phyloP scores from a whole-genome alignment of 1,284 basidiomycete species.

The Puccinia coronata region DNA sequence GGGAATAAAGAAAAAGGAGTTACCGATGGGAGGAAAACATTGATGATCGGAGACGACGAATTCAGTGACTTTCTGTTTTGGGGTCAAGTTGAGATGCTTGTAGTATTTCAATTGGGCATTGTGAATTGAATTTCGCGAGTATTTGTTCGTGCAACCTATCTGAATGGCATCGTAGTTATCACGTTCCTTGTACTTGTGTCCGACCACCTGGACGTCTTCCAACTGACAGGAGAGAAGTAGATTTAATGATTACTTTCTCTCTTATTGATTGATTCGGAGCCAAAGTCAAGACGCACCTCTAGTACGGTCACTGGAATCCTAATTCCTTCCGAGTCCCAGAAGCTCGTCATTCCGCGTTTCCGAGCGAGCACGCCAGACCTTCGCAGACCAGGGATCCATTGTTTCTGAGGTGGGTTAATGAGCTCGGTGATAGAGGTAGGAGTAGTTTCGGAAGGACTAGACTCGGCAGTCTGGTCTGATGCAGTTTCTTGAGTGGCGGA shows the following conservation, averaged over 20 bases:
- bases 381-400: slow-evolving; percentile 81
- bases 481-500: background rate
- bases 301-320: slow-evolving; percentile 89
- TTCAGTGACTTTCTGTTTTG: slow-evolving; percentile 84
- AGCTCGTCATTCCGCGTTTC: slow-evolving; percentile 91
- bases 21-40: slow-evolving; percentile 84
- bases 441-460: background rate
- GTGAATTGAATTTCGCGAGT: slow-evolving; percentile 78
- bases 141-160: slow-evolving; percentile 75
- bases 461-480: background rate
- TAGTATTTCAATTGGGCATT: slow-evolving; percentile 61
- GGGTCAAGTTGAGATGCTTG: slow-evolving; percentile 73
- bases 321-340: slow-evolving; percentile 88
- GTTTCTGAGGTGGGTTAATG: slow-evolving; percentile 23
- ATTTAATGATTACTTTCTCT: background rate
- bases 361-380: slow-evolving; percentile 91
- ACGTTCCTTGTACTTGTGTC: slow-evolving; percentile 54
- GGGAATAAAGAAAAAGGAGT: slow-evolving; percentile 58
- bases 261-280: slow-evolving; percentile 32
- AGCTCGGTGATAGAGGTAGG: slow-evolving; percentile 1
- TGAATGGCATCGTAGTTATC: slow-evolving; percentile 78
- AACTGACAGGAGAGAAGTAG: slow-evolving; percentile 57
- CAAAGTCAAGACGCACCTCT: slow-evolving; percentile 69
- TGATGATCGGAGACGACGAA: slow-evolving; percentile 79
- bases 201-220: slow-evolving; percentile 62